Conservation (phyloP, 2,329 filamentous ascomycete species). For the Cladosporium sp. region DNA sequence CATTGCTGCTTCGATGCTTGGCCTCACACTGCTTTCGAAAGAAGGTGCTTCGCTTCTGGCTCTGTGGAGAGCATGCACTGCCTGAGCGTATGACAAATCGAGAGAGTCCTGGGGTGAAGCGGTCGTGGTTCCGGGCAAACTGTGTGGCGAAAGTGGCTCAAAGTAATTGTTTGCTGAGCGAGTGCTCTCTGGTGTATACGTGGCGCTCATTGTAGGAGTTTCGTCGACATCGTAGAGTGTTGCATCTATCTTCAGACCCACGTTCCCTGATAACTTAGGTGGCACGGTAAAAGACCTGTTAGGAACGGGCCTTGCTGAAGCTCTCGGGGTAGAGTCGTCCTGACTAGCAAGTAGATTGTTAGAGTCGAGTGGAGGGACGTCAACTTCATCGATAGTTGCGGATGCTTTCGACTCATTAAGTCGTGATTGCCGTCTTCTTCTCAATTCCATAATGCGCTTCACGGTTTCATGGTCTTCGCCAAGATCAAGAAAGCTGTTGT, state of each 20-base stretch:
- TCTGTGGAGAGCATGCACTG: conserved; percentile 24
- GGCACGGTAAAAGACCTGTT: conserved; percentile 6
- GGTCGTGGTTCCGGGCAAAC: conserved; percentile 1
- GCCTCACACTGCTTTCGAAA: neutral
- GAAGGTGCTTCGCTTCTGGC: conserved; percentile 4
- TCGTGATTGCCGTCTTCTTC: conserved; percentile 53
- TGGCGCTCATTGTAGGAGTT: neutral
- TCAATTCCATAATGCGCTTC: conserved; percentile 55
- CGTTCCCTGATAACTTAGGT: neutral
- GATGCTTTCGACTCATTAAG: conserved; percentile 45
- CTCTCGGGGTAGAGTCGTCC: conserved; percentile 16
- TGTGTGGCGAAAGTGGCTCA: conserved; percentile 3
- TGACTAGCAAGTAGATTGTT: neutral
- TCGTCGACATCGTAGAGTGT: conserved; percentile 1
- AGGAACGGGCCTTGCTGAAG: neutral
- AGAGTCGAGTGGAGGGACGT: neutral
- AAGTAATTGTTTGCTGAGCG: neutral
- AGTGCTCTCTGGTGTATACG: neutral
- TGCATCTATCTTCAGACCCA: conserved; percentile 14
- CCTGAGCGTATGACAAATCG: conserved; percentile 29
- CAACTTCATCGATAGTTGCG: conserved; percentile 28
- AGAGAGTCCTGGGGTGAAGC: conserved; percentile 19
- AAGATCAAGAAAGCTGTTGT: conserved; percentile 32
- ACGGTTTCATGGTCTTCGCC: conserved; percentile 49
- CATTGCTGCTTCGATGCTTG: conserved; percentile 10